Conservation (phyloP, 495 filamentous ascomycete genomes). For the Penicillium cataractarum region DNA sequence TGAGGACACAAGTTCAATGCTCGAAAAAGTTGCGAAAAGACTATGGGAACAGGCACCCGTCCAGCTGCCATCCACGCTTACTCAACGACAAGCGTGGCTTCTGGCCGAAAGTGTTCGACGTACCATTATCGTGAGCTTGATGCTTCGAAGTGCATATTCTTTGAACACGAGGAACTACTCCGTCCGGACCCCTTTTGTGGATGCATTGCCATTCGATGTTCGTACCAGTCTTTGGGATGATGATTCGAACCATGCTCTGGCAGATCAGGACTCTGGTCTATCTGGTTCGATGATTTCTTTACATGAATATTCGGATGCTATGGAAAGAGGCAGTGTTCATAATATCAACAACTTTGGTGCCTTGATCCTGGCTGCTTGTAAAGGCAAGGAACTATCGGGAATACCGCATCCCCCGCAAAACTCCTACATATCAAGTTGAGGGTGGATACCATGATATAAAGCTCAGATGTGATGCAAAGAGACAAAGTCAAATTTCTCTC, state of each 20-base stretch:
- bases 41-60: conserved; percentile 34
- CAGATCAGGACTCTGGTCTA: neutral
- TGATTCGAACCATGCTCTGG: neutral
- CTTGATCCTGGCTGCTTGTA: conserved; percentile 35
- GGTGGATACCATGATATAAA: neutral
- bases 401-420: conserved; percentile 20
- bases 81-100: conserved; percentile 47
- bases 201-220: conserved; percentile 24
- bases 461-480: neutral
- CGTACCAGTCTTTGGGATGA: conserved; percentile 1
- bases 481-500: neutral
- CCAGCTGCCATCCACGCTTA: conserved; percentile 28
- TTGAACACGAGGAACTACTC: conserved; percentile 43
- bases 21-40: conserved; percentile 23
- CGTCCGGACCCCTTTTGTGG: conserved; percentile 30
- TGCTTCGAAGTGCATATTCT: conserved; percentile 43
- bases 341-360: conserved; percentile 26
- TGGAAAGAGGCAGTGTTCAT: conserved; percentile 29
- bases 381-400: conserved; percentile 24
- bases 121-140: conserved; percentile 43
- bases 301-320: conserved; percentile 31
- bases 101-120: conserved; percentile 49
- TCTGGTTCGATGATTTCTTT: conserved; percentile 31
- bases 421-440: conserved; percentile 4
- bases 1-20: conserved; percentile 28